Base-by-base conservation (phyloP, 2,329 filamentous ascomycete genomes). In the Cytospora mali region DNA sequence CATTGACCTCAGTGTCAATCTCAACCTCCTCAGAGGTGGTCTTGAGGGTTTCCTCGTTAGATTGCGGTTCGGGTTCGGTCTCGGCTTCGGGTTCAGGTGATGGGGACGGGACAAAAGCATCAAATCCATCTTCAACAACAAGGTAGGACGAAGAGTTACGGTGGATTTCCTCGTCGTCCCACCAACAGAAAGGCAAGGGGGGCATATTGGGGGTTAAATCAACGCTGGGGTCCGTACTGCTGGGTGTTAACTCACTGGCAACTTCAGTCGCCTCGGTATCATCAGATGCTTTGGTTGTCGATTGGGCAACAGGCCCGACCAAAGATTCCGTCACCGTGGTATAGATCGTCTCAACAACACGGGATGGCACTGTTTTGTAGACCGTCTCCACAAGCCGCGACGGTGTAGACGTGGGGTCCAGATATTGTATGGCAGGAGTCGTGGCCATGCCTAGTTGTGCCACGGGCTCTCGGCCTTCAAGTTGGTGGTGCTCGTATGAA, bases 281-380 rank as follows among this genome's bases (percentile, higher is more conserved):
- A 28, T 61, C 29, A 50, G 42, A 25, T 39, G 53, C 55, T 60
- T 56, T 33, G 33, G 42, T 29, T 23, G 51, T 54, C 25, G 48
- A 39, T 14, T 62, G 55, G 21, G 31, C 48, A 25, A 49, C 14
- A 18, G 58, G 54, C 27, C 51, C 39, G 62, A 46, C 52, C 48
- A 58, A 33, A 7, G 55, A 58, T 33, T 64, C 55, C 7, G 64
- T 66, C 48, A 66, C 62, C 4, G 66, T 67, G 31, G 58, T 64
- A 35, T 66, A 64, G 59, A 68, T 54, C 7, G 67, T 67, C 61
- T 65, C 63, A 14, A 62, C 56, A 28, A 60, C 23, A 31, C 55
- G 63, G 13, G 55, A 60, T 5, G 63, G 46, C 4, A 56, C 49
- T 18, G 55, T 63, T 58, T 61, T 51, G 58, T 62, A 55, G 42